Conservation (phyloP, 371 early-diverging fungal genomes). For the Entomophthora muscae region DNA sequence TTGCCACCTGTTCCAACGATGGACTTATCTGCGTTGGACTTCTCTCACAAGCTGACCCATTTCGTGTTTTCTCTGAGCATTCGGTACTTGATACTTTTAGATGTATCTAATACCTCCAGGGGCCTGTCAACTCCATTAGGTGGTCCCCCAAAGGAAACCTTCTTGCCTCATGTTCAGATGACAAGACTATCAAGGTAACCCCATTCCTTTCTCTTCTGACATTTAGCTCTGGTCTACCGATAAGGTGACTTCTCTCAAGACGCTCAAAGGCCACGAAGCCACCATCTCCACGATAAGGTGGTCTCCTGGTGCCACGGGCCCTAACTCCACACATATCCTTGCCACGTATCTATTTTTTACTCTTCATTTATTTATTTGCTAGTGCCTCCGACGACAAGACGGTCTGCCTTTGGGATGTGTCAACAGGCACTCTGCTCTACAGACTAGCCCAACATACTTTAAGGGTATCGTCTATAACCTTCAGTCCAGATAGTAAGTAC, state of each 20-base stretch:
- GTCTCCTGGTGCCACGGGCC: slow-evolving; percentile 27
- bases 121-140: slow-evolving; percentile 72
- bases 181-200: slow-evolving; percentile 67
- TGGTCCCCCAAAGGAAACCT: slow-evolving; percentile 71
- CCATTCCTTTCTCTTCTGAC: no score
- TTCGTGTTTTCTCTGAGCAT: slow-evolving; percentile 59
- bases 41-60: slow-evolving; percentile 39
- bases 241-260: slow-evolving; percentile 27
- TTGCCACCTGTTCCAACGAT: slow-evolving; percentile 83
- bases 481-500: slow-evolving; percentile 63
- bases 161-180: slow-evolving; percentile 86
- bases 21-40: slow-evolving; percentile 61
- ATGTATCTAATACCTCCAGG: no score
- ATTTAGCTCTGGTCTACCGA: slow-evolving; percentile 17
- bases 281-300: slow-evolving; percentile 66
- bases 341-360: background rate
- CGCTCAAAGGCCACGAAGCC: slow-evolving; percentile 46
- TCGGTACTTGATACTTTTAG: no score
- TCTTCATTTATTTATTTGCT: slow-evolving; percentile 11
- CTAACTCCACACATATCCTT: slow-evolving; percentile 19
- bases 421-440: slow-evolving; percentile 46
- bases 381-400: slow-evolving; percentile 84
- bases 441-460: slow-evolving; percentile 54
- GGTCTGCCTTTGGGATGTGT: slow-evolving; percentile 79
- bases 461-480: slow-evolving; percentile 70